Evolutionary conservation across 164 flowering plant genomes (phyloP).

Genomic region (Macadamia integrifolia): DNA sequence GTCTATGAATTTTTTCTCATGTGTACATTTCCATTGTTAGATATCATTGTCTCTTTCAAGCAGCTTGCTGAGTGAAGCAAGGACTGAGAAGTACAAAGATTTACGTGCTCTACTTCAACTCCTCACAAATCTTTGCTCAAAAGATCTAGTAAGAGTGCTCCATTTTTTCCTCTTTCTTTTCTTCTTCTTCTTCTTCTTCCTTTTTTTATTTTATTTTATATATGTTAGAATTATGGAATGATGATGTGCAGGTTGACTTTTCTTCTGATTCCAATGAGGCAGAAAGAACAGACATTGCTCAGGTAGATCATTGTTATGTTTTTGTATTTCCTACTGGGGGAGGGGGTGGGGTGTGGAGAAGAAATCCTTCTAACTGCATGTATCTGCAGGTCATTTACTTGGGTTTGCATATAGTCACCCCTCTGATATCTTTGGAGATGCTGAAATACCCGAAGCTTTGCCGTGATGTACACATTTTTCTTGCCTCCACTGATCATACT

Average conservation of each 20-base stretch:
- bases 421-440: constrained; percentile 77
- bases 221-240: neutral
- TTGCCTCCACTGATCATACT: neutral
- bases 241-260: constrained; percentile 66
- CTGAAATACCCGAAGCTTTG: constrained; percentile 94
- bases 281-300: constrained; percentile 57
- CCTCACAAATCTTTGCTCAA: constrained; percentile 75
- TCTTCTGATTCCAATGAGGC: constrained; percentile 56
- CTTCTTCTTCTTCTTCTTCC: too few species aligned
- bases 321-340: constrained; percentile 5
- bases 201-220: too few species aligned
- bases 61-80: constrained; percentile 68
- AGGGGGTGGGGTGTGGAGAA: neutral
- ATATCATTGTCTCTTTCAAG: constrained; percentile 70
- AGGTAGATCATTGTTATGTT: constrained; percentile 33
- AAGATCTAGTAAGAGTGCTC: constrained; percentile 61
- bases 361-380: constrained; percentile 1
- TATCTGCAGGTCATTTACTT: constrained; percentile 70
- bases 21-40: constrained; percentile 28
- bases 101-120: constrained; percentile 89
- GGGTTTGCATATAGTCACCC: constrained; percentile 86
- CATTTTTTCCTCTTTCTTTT: neutral
- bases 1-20: neutral
- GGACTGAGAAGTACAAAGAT: constrained; percentile 82
- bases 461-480: constrained; percentile 49